Evolutionary conservation across 306 rosid species (phyloP).

Genomic region (Acacia acuminata): DNA sequence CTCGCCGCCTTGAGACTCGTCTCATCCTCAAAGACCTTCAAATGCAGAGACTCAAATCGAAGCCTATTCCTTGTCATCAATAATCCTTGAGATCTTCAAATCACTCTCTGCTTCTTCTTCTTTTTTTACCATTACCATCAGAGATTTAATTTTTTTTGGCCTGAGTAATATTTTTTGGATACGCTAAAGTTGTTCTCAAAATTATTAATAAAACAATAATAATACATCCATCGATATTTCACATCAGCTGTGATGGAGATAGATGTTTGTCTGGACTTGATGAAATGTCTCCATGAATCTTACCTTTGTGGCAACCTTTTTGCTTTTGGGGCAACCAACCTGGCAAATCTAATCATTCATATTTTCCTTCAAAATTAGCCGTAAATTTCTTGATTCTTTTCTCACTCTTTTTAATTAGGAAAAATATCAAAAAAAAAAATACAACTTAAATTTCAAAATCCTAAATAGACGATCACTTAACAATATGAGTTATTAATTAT

Average conservation of each 20-base stretch:
- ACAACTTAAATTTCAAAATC: too few relatives aligned
- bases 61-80: not conserved
- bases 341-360: not conserved
- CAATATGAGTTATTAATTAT: too few relatives aligned
- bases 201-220: not conserved
- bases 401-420: too few relatives aligned
- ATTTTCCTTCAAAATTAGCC: not conserved
- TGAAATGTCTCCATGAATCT: not conserved
- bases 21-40: conserved; percentile 19
- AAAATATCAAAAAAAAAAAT: too few relatives aligned
- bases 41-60: conserved; percentile 12
- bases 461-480: too few relatives aligned
- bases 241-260: not conserved
- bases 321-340: not conserved
- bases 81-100: not conserved
- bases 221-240: not conserved
- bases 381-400: too few relatives aligned
- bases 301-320: not conserved
- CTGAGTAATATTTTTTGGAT: not conserved
- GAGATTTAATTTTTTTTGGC: not conserved
- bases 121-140: not conserved
- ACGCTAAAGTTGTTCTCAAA: not conserved
- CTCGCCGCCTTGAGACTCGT: conserved; percentile 24
- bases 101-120: too few relatives aligned
- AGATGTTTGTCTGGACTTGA: not conserved